Conservation (phyloP, 2,329 filamentous ascomycete genomes). For the Fusarium pininemorale region DNA sequence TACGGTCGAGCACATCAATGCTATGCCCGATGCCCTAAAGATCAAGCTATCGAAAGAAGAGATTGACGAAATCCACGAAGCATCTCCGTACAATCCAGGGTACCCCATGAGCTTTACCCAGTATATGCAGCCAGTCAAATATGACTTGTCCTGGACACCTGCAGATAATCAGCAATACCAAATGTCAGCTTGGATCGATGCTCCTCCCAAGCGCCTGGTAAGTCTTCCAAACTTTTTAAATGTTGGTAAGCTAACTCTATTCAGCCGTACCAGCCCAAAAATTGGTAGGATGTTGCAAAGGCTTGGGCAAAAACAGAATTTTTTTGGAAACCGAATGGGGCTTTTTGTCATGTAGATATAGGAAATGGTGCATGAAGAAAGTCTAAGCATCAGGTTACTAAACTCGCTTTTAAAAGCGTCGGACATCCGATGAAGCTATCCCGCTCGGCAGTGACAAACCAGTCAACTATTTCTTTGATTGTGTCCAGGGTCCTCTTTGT, state of each 20-base stretch:
- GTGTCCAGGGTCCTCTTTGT: background rate
- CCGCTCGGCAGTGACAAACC: background rate
- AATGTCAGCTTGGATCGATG: background rate
- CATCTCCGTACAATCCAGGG: background rate
- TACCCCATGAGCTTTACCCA: background rate
- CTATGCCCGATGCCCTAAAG: background rate
- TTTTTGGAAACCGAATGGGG: too few species aligned
- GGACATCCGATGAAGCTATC: background rate
- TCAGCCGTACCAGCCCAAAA: background rate
- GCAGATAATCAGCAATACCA: background rate
- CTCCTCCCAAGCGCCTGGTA: background rate
- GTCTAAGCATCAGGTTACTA: fast-evolving
- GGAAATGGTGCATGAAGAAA: fast-evolving
- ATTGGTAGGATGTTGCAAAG: background rate
- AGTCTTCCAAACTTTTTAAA: fast-evolving
- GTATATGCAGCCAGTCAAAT: background rate
- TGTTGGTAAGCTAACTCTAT: background rate
- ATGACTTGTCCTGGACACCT: background rate
- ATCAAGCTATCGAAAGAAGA: constrained; percentile 7
- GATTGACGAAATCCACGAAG: constrained; percentile 7
- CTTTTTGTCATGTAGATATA: too few species aligned
- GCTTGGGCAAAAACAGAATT: too few species aligned
- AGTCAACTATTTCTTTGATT: background rate
- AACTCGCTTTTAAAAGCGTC: fast-evolving
- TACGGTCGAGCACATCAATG: constrained; percentile 8